Percentiles rank a stretch among this genome's conserved stretches.
These are phyloP conservation scores for Microbotryomycetes sp. DNA, from an alignment of 1,284 basidiomycete genomes.

Conservation along the genomic window DNA sequence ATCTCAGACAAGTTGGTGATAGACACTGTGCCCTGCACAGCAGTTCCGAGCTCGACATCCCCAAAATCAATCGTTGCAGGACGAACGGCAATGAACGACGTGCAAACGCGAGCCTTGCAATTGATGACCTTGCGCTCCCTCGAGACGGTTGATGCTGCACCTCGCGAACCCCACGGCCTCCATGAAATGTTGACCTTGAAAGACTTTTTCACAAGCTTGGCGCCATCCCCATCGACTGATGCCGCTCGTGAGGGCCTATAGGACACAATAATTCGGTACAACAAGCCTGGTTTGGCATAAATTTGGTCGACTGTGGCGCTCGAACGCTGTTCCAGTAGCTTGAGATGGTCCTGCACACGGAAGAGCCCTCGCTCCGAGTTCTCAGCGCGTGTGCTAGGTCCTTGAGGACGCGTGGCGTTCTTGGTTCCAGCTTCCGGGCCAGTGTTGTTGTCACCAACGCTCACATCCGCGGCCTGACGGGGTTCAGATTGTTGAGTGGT, in stretches of 20 bases:
- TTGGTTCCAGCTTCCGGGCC: neutral
- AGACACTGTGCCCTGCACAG: constrained; percentile 43
- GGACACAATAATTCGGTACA: constrained; percentile 48
- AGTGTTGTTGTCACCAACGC: no score
- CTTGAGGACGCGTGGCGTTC: neutral
- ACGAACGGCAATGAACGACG: constrained; percentile 46
- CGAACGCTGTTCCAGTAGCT: constrained; percentile 39
- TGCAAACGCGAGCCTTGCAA: constrained; percentile 47
- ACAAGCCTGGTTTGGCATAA: constrained; percentile 48
- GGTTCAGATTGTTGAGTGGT: constrained; percentile 30
- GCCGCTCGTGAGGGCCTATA: constrained; percentile 44
- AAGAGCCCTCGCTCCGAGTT: constrained; percentile 10
- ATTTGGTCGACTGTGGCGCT: constrained; percentile 48
- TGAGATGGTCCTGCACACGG: constrained; percentile 34
- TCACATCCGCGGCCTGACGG: neutral
- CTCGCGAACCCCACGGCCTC: constrained; percentile 9
- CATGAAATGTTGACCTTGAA: constrained; percentile 46
- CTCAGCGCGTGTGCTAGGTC: constrained; percentile 2
- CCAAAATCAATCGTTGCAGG: constrained; percentile 48
- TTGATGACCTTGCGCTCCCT: constrained; percentile 41
- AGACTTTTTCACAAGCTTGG: constrained; percentile 42
- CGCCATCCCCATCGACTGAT: constrained; percentile 39
- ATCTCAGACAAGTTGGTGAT: constrained; percentile 47
- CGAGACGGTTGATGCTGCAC: constrained; percentile 12
- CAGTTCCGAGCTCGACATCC: constrained; percentile 48